Percentiles rank a stretch among this genome's conserved stretches.
phyloP scores from a whole-genome alignment of 2,329 filamentous ascomycete species.

The Sporothrix pseudoabietina region DNA sequence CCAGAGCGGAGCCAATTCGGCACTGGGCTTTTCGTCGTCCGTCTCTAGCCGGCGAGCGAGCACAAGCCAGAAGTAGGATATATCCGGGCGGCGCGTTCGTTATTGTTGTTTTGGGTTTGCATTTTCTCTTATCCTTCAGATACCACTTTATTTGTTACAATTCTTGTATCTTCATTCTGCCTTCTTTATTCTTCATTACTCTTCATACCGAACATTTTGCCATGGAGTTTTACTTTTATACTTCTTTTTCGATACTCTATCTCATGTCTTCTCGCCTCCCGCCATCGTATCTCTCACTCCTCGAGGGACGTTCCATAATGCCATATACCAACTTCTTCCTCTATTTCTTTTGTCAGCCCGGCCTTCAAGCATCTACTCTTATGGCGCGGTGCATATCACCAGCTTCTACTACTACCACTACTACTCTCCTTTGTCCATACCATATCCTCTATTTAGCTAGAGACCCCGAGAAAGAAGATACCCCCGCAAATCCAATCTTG shows the following conservation, averaged over 20 bases:
- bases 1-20: conserved; percentile 38
- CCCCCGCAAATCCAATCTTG: neutral
- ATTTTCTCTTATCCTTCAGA: neutral
- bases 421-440: conserved; percentile 1
- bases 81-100: neutral
- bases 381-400: neutral
- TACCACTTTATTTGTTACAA: conserved; percentile 3
- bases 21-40: conserved; percentile 19
- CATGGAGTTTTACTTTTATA: conserved; percentile 26
- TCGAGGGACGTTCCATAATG: neutral
- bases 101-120: neutral
- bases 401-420: neutral
- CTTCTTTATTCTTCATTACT: neutral
- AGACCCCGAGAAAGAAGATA: conserved; percentile 4
- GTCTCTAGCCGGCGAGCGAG: conserved; percentile 33
- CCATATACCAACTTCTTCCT: conserved; percentile 13
- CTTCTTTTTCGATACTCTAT: neutral
- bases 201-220: conserved; percentile 29
- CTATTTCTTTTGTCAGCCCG: neutral
- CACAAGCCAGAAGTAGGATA: conserved; percentile 44
- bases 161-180: neutral
- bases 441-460: neutral
- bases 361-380: neutral
- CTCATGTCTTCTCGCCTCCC: conserved; percentile 5
- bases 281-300: neutral